Conservation (phyloP, 345 rosid genomes). For the Lumnitzera littorea region DNA sequence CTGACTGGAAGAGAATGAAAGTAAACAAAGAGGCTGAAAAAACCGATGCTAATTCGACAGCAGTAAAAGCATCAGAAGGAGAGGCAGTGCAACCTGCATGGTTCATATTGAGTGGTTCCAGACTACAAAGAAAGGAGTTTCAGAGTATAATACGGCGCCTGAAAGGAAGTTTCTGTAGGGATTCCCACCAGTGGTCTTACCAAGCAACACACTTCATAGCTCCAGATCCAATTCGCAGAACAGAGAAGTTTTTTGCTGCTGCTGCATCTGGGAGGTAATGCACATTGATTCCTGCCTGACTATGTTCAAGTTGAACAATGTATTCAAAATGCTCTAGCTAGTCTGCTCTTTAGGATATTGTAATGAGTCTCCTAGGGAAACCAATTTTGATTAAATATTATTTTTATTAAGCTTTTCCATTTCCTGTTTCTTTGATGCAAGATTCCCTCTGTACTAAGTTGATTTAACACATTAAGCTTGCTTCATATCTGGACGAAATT, state of each 20-base stretch:
- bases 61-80: constrained; percentile 14
- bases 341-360: too few species aligned
- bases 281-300: constrained; percentile 1
- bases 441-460: too few species aligned
- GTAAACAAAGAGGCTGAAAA: constrained; percentile 18
- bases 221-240: constrained; percentile 68
- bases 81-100: constrained; percentile 30
- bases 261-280: constrained; percentile 29
- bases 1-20: constrained; percentile 18
- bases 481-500: too few species aligned
- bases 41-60: constrained; percentile 14
- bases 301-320: too few species aligned
- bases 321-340: too few species aligned
- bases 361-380: too few species aligned
- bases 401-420: too few species aligned
- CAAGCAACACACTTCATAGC: constrained; percentile 89
- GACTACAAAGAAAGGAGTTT: constrained; percentile 61
- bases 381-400: too few species aligned
- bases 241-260: constrained; percentile 57
- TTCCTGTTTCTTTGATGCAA: too few species aligned
- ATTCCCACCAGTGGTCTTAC: constrained; percentile 96
- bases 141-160: constrained; percentile 55
- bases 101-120: constrained; percentile 72
- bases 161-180: constrained; percentile 72
- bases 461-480: too few species aligned